Conservation (phyloP, 805 yeast species). For the Metschnikowia lachancei region DNA sequence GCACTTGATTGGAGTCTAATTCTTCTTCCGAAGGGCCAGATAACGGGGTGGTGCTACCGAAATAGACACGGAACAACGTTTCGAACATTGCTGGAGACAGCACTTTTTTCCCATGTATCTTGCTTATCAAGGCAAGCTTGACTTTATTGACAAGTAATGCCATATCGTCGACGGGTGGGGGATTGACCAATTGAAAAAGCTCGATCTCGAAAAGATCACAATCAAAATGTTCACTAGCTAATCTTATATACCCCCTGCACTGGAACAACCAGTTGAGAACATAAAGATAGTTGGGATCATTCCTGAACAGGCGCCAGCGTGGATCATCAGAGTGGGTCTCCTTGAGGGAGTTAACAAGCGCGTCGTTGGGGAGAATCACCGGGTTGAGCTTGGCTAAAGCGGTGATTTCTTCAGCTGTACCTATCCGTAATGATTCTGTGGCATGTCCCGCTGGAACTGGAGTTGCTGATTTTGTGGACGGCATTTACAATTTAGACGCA, state of each 20-base stretch:
- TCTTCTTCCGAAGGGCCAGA: conserved; percentile 26
- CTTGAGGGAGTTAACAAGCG: conserved; percentile 16
- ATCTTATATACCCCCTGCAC: conserved; percentile 49
- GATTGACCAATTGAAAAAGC: conserved; percentile 38
- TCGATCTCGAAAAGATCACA: conserved; percentile 63
- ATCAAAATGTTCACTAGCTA: conserved; percentile 53
- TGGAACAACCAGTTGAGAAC: conserved; percentile 56
- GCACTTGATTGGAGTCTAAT: conserved; percentile 15
- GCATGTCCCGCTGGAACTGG: conserved; percentile 18
- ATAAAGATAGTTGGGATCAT: conserved; percentile 21
- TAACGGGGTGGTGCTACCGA: conserved; percentile 34
- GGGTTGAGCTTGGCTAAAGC: conserved; percentile 18
- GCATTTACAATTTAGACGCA: conserved; percentile 1
- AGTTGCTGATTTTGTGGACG: conserved; percentile 13
- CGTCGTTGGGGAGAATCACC: conserved; percentile 16
- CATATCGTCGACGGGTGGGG: conserved; percentile 35
- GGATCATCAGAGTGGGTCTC: conserved; percentile 16
- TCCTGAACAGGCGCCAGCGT: conserved; percentile 21
- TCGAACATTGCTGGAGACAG: conserved; percentile 32
- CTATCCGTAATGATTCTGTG: conserved; percentile 13
- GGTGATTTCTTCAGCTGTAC: conserved; percentile 16
- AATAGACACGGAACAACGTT: conserved; percentile 32
- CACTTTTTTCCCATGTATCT: conserved; percentile 38
- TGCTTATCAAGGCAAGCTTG: conserved; percentile 40
- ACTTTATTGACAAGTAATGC: conserved; percentile 42